Base-by-base conservation (phyloP, 345 rosid species). In the Brassica carinata region DNA sequence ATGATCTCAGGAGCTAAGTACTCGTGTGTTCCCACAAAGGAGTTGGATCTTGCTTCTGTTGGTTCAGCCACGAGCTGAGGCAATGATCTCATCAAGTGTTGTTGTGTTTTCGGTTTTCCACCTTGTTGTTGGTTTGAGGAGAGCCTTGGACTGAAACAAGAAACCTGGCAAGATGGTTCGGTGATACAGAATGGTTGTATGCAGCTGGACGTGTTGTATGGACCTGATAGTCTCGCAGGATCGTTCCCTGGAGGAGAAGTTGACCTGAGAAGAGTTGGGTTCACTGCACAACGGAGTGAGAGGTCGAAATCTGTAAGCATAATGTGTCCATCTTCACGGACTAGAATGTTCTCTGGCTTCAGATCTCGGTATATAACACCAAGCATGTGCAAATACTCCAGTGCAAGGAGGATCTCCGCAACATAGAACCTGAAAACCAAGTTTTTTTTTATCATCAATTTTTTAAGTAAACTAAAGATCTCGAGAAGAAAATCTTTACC, bases 1-100 rank as follows among this genome's bases (percentile, higher is more conserved):
- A 55, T 55, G 26, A 55, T 55, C 62, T 55, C 62, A 0, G 62
- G 62, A 17, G 62, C 62, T 7, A 55, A 55, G 26, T 55, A 55
- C 62, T 55, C 62, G 62, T 55, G 62, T 55, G 62, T 55, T 55
- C 62, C 62, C 10, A 55, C 62, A 55, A 55, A 55, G 62, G 62
- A 55, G 1, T 55, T 55, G 62, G 62, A 55, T 7, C 62, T 55
- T 55, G 62, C 62, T 55, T 55, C 62, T 3, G 62, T 55, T 55
- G 62, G 62, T 17, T 55, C 62, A 55, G 62, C 62, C 62, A 55
- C 62, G 4, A 55, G 62, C 62, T 55, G 62, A 17, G 62, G 62
- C 19, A 55, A 17, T 48, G 57, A 48, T 48, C 57, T 48, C 57
- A 1, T 14, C 57, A 48, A 14, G 19, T 53, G 59, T 53, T 53